Evolutionary conservation across 106 monocot genomes (phyloP).

Genomic region (Narthecium ossifragum): DNA sequence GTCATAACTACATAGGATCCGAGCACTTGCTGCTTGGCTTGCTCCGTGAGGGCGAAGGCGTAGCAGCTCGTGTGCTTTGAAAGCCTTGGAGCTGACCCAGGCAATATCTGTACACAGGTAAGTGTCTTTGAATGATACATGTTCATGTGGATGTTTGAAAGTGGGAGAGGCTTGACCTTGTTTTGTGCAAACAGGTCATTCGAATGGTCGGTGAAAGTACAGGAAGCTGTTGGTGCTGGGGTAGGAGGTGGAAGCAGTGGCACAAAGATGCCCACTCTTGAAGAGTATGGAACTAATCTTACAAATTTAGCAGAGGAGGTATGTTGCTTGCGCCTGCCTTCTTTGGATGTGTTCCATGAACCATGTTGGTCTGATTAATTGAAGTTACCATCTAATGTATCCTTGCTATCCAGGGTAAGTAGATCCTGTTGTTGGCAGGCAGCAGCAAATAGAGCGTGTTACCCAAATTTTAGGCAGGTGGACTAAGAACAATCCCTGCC

Average conservation of each 20-base stretch:
- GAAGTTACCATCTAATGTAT: not conserved
- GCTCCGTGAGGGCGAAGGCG: constrained; percentile 48
- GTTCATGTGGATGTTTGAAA: not conserved
- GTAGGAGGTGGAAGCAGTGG: constrained; percentile 45
- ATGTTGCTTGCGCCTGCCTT: constrained; percentile 1
- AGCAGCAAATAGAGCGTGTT: constrained; percentile 45
- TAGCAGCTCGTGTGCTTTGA: constrained; percentile 42
- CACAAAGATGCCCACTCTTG: constrained; percentile 42
- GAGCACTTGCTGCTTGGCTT: constrained; percentile 45
- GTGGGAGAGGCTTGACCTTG: not conserved
- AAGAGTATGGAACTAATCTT: constrained; percentile 51
- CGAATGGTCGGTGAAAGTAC: constrained; percentile 51
- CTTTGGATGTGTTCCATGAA: no score
- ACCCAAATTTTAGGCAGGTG: constrained; percentile 44
- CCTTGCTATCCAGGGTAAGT: constrained; percentile 28
- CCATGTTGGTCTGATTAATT: no score
- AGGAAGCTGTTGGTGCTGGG: constrained; percentile 45
- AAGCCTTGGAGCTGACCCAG: constrained; percentile 44
- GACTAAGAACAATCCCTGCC: constrained; percentile 53
- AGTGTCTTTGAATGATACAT: not conserved
- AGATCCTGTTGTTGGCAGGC: constrained; percentile 45
- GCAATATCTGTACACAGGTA: constrained; percentile 48
- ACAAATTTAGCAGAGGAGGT: constrained; percentile 49
- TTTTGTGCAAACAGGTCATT: constrained; percentile 26
- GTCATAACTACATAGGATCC: constrained; percentile 46